A percentile compares a stretch with the other conserved stretches of the same genome.
Evolutionary conservation across 2,329 filamentous ascomycete genomes (phyloP).

Genomic region (Oidium heveae): DNA sequence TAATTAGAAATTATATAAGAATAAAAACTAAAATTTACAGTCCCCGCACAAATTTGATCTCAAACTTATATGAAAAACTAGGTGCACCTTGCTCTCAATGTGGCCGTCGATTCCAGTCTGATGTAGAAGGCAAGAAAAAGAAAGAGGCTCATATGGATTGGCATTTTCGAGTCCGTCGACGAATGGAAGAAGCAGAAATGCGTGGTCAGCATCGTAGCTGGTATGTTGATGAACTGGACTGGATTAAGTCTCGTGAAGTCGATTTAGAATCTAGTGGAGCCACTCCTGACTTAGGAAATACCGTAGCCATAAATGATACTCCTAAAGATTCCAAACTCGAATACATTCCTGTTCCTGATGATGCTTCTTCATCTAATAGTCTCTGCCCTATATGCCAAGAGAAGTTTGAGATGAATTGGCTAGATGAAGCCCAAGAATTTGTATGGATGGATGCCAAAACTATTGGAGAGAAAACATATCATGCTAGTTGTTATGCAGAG

Average conservation of each 20-base stretch:
- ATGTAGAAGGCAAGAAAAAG: constrained; percentile 53
- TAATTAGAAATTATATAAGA: neutral
- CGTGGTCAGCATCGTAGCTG: constrained; percentile 77
- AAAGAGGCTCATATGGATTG: constrained; percentile 91
- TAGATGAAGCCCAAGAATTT: constrained; percentile 83
- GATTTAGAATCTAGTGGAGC: constrained; percentile 32
- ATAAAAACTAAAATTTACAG: constrained; percentile 17
- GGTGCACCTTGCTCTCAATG: constrained; percentile 81
- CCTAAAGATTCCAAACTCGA: constrained; percentile 26
- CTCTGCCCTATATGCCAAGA: constrained; percentile 90
- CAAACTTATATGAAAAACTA: constrained; percentile 52
- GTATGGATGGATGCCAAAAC: constrained; percentile 81
- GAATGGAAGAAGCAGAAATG: constrained; percentile 65
- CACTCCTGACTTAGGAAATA: neutral
- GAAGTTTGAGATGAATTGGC: constrained; percentile 76
- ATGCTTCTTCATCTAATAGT: constrained; percentile 45
- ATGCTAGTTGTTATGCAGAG: constrained; percentile 73
- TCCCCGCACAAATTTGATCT: constrained; percentile 48
- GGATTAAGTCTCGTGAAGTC: constrained; percentile 64
- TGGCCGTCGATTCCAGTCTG: constrained; percentile 59
- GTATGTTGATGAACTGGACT: constrained; percentile 87
- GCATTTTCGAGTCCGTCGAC: constrained; percentile 87
- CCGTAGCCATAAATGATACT: constrained; percentile 13
- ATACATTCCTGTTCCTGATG: constrained; percentile 66
- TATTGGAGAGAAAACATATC: constrained; percentile 58